These are phyloP conservation scores for Bauhinia variegata DNA, from an alignment of 306 rosid genomes.

Conservation along the genomic window DNA sequence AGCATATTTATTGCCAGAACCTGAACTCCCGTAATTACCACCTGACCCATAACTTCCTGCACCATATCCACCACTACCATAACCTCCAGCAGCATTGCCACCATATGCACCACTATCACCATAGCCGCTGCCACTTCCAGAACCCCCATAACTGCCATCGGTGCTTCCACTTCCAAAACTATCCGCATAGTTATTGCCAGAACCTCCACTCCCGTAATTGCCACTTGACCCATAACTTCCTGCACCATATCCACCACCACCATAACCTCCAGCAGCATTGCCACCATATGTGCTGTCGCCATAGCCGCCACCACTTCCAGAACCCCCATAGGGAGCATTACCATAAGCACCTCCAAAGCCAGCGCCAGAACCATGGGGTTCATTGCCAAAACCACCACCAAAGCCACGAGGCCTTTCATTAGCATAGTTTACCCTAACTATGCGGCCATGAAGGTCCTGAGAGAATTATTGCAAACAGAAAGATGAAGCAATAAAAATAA, in stretches of 20 bases:
- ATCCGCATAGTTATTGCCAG: conserved; percentile 38
- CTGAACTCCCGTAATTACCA: conserved; percentile 40
- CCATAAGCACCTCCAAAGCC: conserved; percentile 41
- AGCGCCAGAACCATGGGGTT: conserved; percentile 32
- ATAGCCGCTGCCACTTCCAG: conserved; percentile 17
- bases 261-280: conserved; percentile 45
- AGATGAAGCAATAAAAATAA: neutral
- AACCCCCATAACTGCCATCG: conserved; percentile 38
- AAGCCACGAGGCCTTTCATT: conserved; percentile 63
- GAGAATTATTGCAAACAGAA: conserved; percentile 2
- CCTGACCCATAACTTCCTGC: conserved; percentile 44
- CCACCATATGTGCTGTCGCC: conserved; percentile 46
- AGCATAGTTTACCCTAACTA: conserved; percentile 78
- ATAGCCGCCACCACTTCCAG: conserved; percentile 19
- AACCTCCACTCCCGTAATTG: conserved; percentile 39
- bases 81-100: conserved; percentile 46
- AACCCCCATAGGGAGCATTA: conserved; percentile 19
- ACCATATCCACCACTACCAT: conserved; percentile 44
- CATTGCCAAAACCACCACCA: conserved; percentile 46
- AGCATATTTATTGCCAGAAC: conserved; percentile 38
- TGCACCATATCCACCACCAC: conserved; percentile 41
- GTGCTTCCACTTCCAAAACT: conserved; percentile 37
- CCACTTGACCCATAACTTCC: conserved; percentile 46
- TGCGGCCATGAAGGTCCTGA: conserved; percentile 93
- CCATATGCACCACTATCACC: conserved; percentile 45